Percentiles rank a stretch among this genome's conserved stretches.
Evolutionary conservation across 139 green algal genomes (phyloP).

Genomic region (Pleodorina starrii): DNA sequence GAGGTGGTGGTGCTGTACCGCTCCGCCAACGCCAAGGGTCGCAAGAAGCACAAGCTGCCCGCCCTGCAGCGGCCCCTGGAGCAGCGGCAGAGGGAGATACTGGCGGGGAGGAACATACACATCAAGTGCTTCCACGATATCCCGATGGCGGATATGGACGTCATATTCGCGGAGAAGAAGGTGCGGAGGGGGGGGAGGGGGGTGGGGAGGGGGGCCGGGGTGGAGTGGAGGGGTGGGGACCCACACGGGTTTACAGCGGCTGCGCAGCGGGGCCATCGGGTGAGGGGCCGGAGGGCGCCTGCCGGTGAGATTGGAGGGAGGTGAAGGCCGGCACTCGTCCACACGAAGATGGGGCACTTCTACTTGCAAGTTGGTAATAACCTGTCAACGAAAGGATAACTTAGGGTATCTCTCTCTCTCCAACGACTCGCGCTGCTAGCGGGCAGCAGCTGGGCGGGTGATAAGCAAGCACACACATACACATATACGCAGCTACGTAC

Average conservation of each 20-base stretch:
- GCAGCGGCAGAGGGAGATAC: slow-evolving; percentile 44
- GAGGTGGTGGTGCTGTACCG: slow-evolving; percentile 86
- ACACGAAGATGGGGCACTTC: too few relatives aligned
- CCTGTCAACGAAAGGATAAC: too few relatives aligned
- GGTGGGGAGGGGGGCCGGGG: background rate
- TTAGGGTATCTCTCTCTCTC: too few relatives aligned
- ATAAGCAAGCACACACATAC: too few relatives aligned
- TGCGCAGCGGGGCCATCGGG: too few relatives aligned
- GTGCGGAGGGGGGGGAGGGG: background rate
- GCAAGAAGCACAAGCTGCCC: slow-evolving; percentile 31
- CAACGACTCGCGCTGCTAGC: too few relatives aligned
- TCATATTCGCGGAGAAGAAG: slow-evolving; percentile 81
- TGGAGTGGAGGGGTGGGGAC: background rate
- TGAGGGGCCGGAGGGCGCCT: too few relatives aligned
- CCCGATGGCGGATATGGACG: slow-evolving; percentile 87
- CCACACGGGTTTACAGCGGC: background rate
- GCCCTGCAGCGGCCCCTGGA: slow-evolving; percentile 29
- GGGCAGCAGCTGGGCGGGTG: too few relatives aligned
- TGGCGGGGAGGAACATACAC: slow-evolving; percentile 75
- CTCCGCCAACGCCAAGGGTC: background rate
- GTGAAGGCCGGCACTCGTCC: too few relatives aligned
- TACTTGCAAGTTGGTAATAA: too few relatives aligned
- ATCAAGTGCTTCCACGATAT: slow-evolving; percentile 85
- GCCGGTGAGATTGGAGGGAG: too few relatives aligned
- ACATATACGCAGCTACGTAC: too few relatives aligned